Conservation (phyloP, 78 protist genomes). For the Dictyostelium intermedium region DNA sequence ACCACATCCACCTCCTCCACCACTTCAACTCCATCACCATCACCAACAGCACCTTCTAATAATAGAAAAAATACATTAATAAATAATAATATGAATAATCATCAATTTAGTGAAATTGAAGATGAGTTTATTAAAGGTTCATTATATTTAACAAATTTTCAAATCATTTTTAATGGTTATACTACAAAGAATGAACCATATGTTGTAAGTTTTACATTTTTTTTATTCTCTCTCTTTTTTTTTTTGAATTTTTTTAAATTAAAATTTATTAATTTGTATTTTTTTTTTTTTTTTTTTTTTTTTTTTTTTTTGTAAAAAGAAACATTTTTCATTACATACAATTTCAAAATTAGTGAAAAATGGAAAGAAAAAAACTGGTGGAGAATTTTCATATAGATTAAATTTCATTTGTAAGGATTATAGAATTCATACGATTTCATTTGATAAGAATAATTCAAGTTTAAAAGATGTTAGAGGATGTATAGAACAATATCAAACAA, state of each 20-base stretch:
- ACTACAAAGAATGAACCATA: slow-evolving; percentile 1
- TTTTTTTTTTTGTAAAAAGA: slow-evolving; percentile 2
- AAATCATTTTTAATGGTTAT: slow-evolving; percentile 38
- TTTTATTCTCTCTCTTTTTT: neutral
- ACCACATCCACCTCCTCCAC: too few relatives aligned
- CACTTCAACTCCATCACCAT: neutral
- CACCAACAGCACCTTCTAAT: neutral
- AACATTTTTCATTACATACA: slow-evolving; percentile 59
- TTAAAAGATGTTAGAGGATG: slow-evolving; percentile 67
- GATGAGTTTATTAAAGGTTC: slow-evolving; percentile 60
- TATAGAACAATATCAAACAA: neutral
- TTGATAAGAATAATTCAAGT: slow-evolving; percentile 23
- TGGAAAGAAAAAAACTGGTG: slow-evolving; percentile 54
- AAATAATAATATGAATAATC: neutral
- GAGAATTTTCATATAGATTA: slow-evolving; percentile 50
- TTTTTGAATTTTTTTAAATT: too few relatives aligned
- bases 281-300: neutral
- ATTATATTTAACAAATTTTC: slow-evolving; percentile 48
- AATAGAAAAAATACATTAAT: neutral
- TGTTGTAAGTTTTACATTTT: neutral
- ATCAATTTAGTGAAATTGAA: slow-evolving; percentile 27
- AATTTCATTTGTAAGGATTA: slow-evolving; percentile 60
- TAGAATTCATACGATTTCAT: slow-evolving; percentile 41
- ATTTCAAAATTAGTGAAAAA: slow-evolving; percentile 27
- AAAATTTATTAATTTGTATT: too few relatives aligned